Percentiles rank a stretch among this genome's conserved stretches.
Conservation (phyloP, 1,284 basidiomycete genomes). For the Phenoliferia sp. region DNA sequence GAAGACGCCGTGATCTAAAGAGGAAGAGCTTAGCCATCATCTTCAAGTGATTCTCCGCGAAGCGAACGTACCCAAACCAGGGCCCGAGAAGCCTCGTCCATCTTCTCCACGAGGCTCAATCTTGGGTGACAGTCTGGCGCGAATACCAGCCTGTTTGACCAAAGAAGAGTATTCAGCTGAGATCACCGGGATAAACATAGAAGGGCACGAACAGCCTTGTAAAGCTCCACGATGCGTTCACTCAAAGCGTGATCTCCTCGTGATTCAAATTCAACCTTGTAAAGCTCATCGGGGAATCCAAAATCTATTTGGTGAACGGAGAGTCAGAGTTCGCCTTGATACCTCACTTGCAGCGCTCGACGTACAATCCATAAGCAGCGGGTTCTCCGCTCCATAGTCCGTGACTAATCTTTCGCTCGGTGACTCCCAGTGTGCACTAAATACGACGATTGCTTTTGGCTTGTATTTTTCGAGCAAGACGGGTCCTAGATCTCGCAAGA, state of each 20-base stretch:
- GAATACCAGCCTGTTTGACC: slow-evolving; percentile 58
- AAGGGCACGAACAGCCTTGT: not conserved
- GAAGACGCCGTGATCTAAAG: slow-evolving; percentile 49
- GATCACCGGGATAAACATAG: not conserved
- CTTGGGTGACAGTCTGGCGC: slow-evolving; percentile 52
- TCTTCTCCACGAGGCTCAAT: slow-evolving; percentile 59
- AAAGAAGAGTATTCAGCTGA: slow-evolving; percentile 38
- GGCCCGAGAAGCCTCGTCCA: slow-evolving; percentile 60
- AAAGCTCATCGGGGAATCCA: slow-evolving; percentile 54
- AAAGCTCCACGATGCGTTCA: slow-evolving; percentile 51
- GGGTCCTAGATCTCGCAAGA: slow-evolving; percentile 64
- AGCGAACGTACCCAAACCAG: slow-evolving; percentile 41
- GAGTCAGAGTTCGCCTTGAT: not conserved
- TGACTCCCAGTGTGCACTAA: slow-evolving; percentile 76
- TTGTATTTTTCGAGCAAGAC: slow-evolving; percentile 62
- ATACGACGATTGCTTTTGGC: slow-evolving; percentile 67
- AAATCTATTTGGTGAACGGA: slow-evolving; percentile 14
- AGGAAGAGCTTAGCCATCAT: not conserved
- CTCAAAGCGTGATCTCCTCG: slow-evolving; percentile 56
- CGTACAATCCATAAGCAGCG: slow-evolving; percentile 57
- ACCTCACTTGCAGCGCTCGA: not conserved
- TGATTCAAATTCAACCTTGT: slow-evolving; percentile 62
- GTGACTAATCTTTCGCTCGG: slow-evolving; percentile 58
- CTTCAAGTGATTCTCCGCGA: slow-evolving; percentile 2
- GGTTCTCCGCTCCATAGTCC: slow-evolving; percentile 67